Conservation (phyloP, 2,329 filamentous ascomycete genomes). For the Simplicillium aogashimaense region DNA sequence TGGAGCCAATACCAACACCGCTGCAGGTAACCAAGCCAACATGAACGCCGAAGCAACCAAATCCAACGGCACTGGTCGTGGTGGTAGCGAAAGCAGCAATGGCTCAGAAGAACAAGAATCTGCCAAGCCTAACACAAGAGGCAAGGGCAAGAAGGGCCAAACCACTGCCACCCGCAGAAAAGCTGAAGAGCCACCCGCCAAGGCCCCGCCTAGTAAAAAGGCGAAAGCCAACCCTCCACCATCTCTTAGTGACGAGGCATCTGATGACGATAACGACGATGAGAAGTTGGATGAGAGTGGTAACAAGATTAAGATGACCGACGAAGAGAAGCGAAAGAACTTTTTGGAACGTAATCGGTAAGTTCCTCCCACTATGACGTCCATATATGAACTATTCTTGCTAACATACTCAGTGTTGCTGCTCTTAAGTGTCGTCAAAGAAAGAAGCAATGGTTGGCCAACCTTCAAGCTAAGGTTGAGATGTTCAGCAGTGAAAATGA, state of each 20-base stretch:
- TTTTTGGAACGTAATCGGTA: constrained; percentile 95
- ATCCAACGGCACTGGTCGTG: constrained; percentile 40
- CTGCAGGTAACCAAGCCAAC: constrained; percentile 21
- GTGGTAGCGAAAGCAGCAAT: constrained; percentile 59
- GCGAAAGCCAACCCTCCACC: constrained; percentile 36
- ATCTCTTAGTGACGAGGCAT: constrained; percentile 22
- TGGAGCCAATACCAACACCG: constrained; percentile 39
- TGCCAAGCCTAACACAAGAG: constrained; percentile 53
- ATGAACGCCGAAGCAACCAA: constrained; percentile 31
- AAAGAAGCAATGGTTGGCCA: constrained; percentile 98
- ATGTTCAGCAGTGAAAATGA: constrained; percentile 90
- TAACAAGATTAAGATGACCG: constrained; percentile 77
- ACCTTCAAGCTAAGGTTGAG: constrained; percentile 90
- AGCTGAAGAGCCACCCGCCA: constrained; percentile 55
- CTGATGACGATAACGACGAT: constrained; percentile 45
- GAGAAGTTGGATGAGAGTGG: constrained; percentile 46
- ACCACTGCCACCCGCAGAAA: constrained; percentile 65
- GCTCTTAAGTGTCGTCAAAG: constrained; percentile 94
- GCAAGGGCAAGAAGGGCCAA: constrained; percentile 58
- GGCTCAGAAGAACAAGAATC: constrained; percentile 65
- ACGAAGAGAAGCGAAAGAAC: constrained; percentile 97
- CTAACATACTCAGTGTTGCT: constrained; percentile 58
- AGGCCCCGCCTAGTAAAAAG: constrained; percentile 61
- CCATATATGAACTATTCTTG: constrained; percentile 2
- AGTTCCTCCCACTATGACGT: constrained; percentile 17